Evolutionary conservation across 2,329 filamentous ascomycete genomes (phyloP).

Genomic region (Penicillium sp.): DNA sequence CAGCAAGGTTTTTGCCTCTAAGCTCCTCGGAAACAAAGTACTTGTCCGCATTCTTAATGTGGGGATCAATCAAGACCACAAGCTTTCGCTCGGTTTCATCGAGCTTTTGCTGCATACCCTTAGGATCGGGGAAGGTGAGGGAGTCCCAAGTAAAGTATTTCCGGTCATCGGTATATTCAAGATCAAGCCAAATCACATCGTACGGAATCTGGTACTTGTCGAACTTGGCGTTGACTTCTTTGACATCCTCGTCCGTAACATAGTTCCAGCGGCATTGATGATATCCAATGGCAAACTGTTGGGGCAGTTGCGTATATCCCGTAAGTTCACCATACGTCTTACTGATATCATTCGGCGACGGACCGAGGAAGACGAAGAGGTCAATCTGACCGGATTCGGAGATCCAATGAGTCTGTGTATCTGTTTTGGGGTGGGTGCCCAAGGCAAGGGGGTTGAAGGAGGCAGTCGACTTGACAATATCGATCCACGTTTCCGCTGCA

Average conservation of each 20-base stretch:
- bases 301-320: slow-evolving; percentile 84
- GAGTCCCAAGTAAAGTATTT: slow-evolving; percentile 98
- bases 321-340: slow-evolving; percentile 85
- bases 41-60: slow-evolving; percentile 86
- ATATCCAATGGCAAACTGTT: slow-evolving; percentile 88
- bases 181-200: slow-evolving; percentile 98
- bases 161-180: slow-evolving; percentile 94
- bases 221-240: slow-evolving; percentile 93
- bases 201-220: slow-evolving; percentile 95
- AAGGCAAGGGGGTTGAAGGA: slow-evolving; percentile 74
- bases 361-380: slow-evolving; percentile 90
- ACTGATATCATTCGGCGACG: slow-evolving; percentile 76
- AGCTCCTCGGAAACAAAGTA: slow-evolving; percentile 78
- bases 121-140: slow-evolving; percentile 80
- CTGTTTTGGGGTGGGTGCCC: slow-evolving; percentile 65
- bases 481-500: slow-evolving; percentile 94
- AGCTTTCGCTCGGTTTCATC: slow-evolving; percentile 83
- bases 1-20: slow-evolving; percentile 76
- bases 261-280: slow-evolving; percentile 99
- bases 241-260: slow-evolving; percentile 93
- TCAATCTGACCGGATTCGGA: slow-evolving; percentile 88
- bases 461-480: slow-evolving; percentile 78
- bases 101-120: slow-evolving; percentile 83
- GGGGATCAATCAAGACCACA: slow-evolving; percentile 92
- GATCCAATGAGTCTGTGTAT: slow-evolving; percentile 93